Evolutionary conservation across 2,329 filamentous ascomycete genomes (phyloP).

Genomic region (Fusarium sp.): DNA sequence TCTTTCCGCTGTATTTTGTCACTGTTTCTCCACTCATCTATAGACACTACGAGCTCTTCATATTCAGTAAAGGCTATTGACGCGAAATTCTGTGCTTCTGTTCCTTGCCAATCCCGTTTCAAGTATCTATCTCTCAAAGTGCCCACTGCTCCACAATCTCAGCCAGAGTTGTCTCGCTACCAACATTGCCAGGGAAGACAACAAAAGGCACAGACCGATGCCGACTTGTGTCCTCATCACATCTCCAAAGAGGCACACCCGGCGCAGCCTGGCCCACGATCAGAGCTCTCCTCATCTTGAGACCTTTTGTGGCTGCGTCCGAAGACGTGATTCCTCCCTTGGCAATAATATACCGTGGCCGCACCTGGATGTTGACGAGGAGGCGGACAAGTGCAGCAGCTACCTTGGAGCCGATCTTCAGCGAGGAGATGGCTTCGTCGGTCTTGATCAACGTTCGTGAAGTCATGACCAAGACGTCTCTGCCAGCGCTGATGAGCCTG

Average conservation of each 20-base stretch:
- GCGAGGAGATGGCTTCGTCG: background rate
- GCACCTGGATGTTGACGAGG: background rate
- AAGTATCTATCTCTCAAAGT: background rate
- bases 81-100: no score
- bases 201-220: constrained; percentile 60
- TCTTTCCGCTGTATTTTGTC: rapidly evolving
- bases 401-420: background rate
- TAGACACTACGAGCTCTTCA: background rate
- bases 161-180: background rate
- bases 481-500: background rate
- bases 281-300: constrained; percentile 60
- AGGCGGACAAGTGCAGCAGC: background rate
- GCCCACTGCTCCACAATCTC: background rate
- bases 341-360: constrained; percentile 62
- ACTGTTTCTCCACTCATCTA: background rate
- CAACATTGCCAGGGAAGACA: constrained; percentile 38
- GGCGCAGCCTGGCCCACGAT: constrained; percentile 66
- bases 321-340: constrained; percentile 69
- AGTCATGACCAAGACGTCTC: background rate
- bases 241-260: constrained; percentile 67
- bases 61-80: background rate
- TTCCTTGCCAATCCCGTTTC: background rate
- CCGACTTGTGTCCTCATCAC: constrained; percentile 60
- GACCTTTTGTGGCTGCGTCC: constrained; percentile 64
- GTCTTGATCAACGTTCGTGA: background rate